Conservation (phyloP, 805 yeast species). For the Metschnikowia koreensis region DNA sequence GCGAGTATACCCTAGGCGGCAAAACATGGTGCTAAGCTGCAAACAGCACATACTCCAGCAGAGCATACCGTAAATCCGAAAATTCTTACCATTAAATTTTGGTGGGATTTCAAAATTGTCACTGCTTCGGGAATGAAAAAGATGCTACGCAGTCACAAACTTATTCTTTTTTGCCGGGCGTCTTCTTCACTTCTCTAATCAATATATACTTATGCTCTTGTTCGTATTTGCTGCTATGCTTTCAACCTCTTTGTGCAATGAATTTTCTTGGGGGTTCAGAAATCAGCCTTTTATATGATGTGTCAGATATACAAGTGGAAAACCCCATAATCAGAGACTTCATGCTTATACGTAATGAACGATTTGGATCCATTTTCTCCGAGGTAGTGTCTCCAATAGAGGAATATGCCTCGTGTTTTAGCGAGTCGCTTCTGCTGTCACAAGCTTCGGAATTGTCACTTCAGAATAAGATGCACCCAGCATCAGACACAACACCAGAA, state of each 20-base stretch:
- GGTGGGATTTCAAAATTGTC: too few species aligned
- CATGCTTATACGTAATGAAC: neutral
- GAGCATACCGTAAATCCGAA: neutral
- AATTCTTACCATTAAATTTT: too few species aligned
- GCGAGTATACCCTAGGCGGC: too few species aligned
- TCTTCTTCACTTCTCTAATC: neutral
- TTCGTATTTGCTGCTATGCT: too few species aligned
- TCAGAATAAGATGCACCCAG: neutral
- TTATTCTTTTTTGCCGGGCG: neutral
- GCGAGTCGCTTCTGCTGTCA: slow-evolving; percentile 5
- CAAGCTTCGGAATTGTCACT: slow-evolving; percentile 2
- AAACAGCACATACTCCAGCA: slow-evolving; percentile 1
- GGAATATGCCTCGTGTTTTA: neutral
- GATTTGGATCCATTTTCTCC: neutral
- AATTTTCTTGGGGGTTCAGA: neutral
- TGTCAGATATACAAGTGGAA: neutral
- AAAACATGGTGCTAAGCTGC: neutral
- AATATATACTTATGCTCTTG: too few species aligned
- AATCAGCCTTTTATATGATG: neutral
- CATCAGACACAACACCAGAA: neutral
- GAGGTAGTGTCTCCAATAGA: neutral
- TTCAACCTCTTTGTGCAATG: neutral
- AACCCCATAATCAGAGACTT: slow-evolving; percentile 6
- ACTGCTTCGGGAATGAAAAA: too few species aligned
- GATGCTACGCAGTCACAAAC: too few species aligned